Percentiles rank a stretch among this genome's conserved stretches.
These are phyloP conservation scores for Medicago lupulina DNA, from an alignment of 306 rosid species.

Conservation along the genomic window DNA sequence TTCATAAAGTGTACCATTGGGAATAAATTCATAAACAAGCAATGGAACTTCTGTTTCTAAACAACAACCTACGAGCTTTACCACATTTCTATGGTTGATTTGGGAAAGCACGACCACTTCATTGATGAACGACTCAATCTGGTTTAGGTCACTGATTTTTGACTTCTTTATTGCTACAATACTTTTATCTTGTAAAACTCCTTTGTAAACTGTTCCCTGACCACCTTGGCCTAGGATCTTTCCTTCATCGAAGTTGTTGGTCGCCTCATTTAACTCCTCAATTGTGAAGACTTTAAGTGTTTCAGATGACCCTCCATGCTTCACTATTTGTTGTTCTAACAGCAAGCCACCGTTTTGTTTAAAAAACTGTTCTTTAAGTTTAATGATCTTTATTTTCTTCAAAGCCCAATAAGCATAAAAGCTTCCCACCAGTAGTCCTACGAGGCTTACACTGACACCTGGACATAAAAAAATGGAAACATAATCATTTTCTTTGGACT, in stretches of 20 bases:
- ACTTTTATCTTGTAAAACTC: too few species aligned
- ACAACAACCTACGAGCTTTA: constrained; percentile 52
- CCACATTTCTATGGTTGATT: constrained; percentile 61
- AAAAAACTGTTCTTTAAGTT: constrained; percentile 43
- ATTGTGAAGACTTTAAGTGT: constrained; percentile 35
- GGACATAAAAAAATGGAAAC: too few species aligned
- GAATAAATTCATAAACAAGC: constrained; percentile 45
- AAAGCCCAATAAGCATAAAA: constrained; percentile 40
- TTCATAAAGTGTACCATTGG: constrained; percentile 21
- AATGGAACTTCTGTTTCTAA: constrained; percentile 39
- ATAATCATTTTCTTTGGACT: too few species aligned
- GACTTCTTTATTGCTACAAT: too few species aligned
- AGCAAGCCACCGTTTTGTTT: constrained; percentile 35
- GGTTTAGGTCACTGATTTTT: too few species aligned
- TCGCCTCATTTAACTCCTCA: constrained; percentile 52
- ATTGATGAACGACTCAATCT: constrained; percentile 47
- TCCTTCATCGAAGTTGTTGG: constrained; percentile 40
- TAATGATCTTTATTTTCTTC: constrained; percentile 43
- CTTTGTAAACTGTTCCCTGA: constrained; percentile 30
- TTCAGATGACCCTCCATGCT: background rate
- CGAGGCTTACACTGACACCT: constrained; percentile 35
- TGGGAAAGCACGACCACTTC: constrained; percentile 54
- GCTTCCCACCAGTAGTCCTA: constrained; percentile 21
- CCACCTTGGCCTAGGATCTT: constrained; percentile 52
- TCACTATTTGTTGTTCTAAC: constrained; percentile 41